Evolutionary conservation across 345 rosid species (phyloP), one percentile per base, ranked within the genome.

Genomic region (Populus alba): DNA sequence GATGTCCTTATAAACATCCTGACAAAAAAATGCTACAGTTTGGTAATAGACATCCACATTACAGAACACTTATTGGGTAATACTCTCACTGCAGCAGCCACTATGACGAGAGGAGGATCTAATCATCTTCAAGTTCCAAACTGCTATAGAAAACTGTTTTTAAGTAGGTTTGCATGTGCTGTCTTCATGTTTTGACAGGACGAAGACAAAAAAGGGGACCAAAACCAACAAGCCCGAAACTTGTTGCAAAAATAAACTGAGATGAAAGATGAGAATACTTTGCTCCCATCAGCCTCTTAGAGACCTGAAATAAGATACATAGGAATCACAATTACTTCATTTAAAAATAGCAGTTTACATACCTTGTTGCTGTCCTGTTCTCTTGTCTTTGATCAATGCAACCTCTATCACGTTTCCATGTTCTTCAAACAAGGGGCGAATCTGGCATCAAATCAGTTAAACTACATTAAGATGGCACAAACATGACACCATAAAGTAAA

Each of bases 331-430:
- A 83, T 85, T 75, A 89, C 77, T 83, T 71, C 71, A 84, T 68
- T 39, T 63, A 80, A 86, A 85, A 88, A 72, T 78, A 80, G 70
- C 86, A 75, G 74, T 25, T 74, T 61, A 80, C 90, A 73, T 90
- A 96, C 98, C 98, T 91, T 92, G 98, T 76, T 92, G 99, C 75
- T 89, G 99, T 66, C 98, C 99, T 23, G 99, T 94, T 87, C 87
- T 92, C 87, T 92, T 96, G 82, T 96, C 99, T 83, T 88, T 96
- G 84, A 96, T 92, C 85, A 92, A 77, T 70, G 99, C 99, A 82
- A 96, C 99, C 87, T 96, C 99, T 31, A 92, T 77, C 78, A 96
- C 99, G 66, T 87, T 83, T 81, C 99, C 99, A 82, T 94, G 95
- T 78, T 86, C 87, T 77, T 94, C 97, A 83, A 96, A 96, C 76